A percentile compares a stretch with the other conserved stretches of the same genome.
Conservation (phyloP, 192 early-diverging fungal genomes). For the Coemansia sp. region DNA sequence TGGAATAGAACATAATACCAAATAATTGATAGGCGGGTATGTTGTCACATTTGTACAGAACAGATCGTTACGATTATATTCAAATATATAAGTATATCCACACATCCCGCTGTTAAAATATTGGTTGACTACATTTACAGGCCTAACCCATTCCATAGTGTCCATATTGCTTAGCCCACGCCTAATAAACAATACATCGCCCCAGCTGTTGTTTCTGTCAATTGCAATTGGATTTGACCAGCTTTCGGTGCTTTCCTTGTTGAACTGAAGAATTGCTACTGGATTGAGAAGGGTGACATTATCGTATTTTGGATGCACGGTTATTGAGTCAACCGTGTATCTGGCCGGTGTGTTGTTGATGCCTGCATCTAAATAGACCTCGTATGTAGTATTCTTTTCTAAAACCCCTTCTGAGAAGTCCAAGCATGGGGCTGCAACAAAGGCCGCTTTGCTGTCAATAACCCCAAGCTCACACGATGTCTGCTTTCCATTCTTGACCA, state of each 20-base stretch:
- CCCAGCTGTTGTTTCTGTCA: not conserved
- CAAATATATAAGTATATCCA: too few species aligned
- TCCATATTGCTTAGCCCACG: not conserved
- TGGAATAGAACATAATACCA: not conserved
- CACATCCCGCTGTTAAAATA: too few species aligned
- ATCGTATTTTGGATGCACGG: too few species aligned
- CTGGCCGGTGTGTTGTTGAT: constrained; percentile 5
- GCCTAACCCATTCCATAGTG: not conserved
- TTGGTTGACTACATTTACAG: not conserved
- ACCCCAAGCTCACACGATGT: constrained; percentile 13
- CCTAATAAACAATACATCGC: not conserved
- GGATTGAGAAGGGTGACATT: too few species aligned
- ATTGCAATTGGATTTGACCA: constrained; percentile 2
- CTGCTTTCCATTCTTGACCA: constrained; percentile 5
- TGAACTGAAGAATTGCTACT: too few species aligned
- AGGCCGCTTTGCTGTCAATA: not conserved
- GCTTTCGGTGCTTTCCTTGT: too few species aligned
- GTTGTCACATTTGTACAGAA: not conserved
- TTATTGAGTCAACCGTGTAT: not conserved
- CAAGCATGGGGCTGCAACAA: constrained; percentile 1
- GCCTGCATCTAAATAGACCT: constrained; percentile 10
- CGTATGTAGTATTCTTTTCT: constrained; percentile 1
- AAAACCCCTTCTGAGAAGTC: not conserved
- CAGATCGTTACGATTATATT: not conserved
- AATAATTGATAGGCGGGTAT: not conserved